These are phyloP conservation scores for Coemansia sp. DNA, from an alignment of 192 early-diverging fungal genomes.

Conservation along the genomic window DNA sequence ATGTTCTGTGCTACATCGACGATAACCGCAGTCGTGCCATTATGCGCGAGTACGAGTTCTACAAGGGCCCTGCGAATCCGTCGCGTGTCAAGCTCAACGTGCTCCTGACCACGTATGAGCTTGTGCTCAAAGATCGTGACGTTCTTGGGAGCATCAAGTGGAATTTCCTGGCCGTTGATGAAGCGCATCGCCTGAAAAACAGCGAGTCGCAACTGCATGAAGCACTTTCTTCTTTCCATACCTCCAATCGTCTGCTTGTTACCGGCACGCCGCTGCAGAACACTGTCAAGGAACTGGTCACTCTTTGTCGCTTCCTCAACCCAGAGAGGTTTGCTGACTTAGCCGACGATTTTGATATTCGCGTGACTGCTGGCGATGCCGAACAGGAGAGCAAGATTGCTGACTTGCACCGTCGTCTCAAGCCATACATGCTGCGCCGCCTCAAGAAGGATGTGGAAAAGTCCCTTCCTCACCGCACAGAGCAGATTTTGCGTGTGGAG, in stretches of 20 bases:
- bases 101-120: slow-evolving; percentile 92
- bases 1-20: slow-evolving; percentile 88
- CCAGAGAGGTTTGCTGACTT: slow-evolving; percentile 84
- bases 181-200: slow-evolving; percentile 98
- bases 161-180: slow-evolving; percentile 94
- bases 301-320: slow-evolving; percentile 91
- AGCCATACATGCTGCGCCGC: slow-evolving; percentile 90
- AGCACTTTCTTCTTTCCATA: slow-evolving; percentile 82
- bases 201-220: slow-evolving; percentile 92
- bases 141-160: slow-evolving; percentile 81
- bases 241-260: slow-evolving; percentile 88
- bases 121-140: slow-evolving; percentile 88
- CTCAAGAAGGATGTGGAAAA: slow-evolving; percentile 99
- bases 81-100: slow-evolving; percentile 83
- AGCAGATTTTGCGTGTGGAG: slow-evolving; percentile 93
- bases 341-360: slow-evolving; percentile 76
- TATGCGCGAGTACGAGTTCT: slow-evolving; percentile 96
- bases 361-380: slow-evolving; percentile 59
- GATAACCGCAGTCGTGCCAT: slow-evolving; percentile 75
- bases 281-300: slow-evolving; percentile 89
- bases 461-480: slow-evolving; percentile 92
- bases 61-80: slow-evolving; percentile 51
- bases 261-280: slow-evolving; percentile 99
- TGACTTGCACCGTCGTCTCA: slow-evolving; percentile 78
- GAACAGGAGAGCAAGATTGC: slow-evolving; percentile 82